phyloP scores from a whole-genome alignment of 2,329 filamentous ascomycete genomes.

The Cladorrhinum sp. region DNA sequence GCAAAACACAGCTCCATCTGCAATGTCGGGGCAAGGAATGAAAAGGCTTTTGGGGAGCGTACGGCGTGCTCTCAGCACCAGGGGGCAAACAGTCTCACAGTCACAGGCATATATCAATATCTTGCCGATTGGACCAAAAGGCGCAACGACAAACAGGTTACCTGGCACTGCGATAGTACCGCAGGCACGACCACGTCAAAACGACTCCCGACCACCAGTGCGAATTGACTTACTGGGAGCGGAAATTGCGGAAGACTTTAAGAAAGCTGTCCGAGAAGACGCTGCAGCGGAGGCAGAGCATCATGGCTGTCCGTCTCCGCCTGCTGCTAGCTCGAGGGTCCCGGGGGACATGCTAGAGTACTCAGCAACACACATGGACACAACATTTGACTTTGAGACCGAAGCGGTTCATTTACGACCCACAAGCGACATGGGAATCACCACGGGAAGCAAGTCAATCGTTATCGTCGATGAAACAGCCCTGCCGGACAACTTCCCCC shows the following conservation, averaged over 20 bases:
- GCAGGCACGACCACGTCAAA: constrained; percentile 46
- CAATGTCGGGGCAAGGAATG: constrained; percentile 71
- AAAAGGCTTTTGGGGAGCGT: constrained; percentile 84
- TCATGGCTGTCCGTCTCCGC: constrained; percentile 28
- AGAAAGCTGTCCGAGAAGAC: constrained; percentile 68
- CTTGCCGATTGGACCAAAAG: constrained; percentile 48
- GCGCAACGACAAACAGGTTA: constrained; percentile 55
- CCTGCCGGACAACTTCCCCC: constrained; percentile 45
- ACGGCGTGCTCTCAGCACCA: constrained; percentile 72
- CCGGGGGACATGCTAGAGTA: constrained; percentile 38
- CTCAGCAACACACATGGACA: constrained; percentile 44
- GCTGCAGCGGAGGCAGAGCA: constrained; percentile 42
- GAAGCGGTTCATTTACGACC: constrained; percentile 39
- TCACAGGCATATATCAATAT: constrained; percentile 50
- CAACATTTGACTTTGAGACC: constrained; percentile 37
- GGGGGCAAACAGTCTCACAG: constrained; percentile 43
- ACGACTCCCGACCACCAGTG: constrained; percentile 50
- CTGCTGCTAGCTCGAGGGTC: constrained; percentile 27
- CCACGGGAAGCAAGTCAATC: constrained; percentile 83
- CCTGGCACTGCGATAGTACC: constrained; percentile 61
- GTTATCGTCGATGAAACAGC: constrained; percentile 74
- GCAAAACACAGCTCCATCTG: constrained; percentile 49
- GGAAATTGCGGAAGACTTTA: constrained; percentile 74
- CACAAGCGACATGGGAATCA: constrained; percentile 58
- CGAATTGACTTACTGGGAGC: constrained; percentile 83